Evolutionary conservation across 73 alveolate genomes (phyloP).

Genomic region (Tetrahymena elliotti): DNA sequence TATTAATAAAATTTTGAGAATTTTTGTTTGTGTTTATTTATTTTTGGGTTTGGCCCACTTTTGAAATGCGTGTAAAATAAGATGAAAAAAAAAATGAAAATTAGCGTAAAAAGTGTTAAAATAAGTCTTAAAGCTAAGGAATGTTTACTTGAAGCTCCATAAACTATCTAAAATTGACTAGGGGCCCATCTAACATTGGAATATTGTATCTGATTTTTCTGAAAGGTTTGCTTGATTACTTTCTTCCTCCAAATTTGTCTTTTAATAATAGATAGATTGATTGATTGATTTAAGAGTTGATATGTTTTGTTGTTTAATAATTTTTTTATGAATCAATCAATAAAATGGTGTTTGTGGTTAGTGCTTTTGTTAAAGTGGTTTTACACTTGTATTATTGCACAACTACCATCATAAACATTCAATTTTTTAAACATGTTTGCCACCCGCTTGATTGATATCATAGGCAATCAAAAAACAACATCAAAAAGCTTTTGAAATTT

Average conservation of each 20-base stretch:
- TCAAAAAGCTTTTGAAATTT: neutral
- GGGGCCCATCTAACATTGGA: neutral
- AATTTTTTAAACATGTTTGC: neutral
- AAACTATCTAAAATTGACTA: neutral
- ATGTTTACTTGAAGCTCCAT: neutral
- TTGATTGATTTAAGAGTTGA: neutral
- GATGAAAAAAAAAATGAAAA: neutral
- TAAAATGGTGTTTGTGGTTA: neutral
- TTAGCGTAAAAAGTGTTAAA: neutral
- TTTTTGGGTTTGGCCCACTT: constrained; percentile 2
- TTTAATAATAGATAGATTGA: neutral
- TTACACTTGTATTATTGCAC: neutral
- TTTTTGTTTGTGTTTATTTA: neutral
- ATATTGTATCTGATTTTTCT: neutral
- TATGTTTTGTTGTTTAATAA: neutral
- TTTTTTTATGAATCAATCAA: neutral
- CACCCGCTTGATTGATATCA: neutral
- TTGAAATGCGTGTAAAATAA: neutral
- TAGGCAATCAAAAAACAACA: neutral
- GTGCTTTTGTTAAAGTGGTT: neutral
- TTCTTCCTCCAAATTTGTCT: constrained; percentile 1
- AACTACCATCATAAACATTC: neutral
- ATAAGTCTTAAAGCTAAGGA: neutral
- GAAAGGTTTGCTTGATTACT: neutral
- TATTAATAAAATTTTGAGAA: neutral